Evolutionary conservation across 768 basidiomycete species (phyloP).

Genomic region (Terana coerulea): DNA sequence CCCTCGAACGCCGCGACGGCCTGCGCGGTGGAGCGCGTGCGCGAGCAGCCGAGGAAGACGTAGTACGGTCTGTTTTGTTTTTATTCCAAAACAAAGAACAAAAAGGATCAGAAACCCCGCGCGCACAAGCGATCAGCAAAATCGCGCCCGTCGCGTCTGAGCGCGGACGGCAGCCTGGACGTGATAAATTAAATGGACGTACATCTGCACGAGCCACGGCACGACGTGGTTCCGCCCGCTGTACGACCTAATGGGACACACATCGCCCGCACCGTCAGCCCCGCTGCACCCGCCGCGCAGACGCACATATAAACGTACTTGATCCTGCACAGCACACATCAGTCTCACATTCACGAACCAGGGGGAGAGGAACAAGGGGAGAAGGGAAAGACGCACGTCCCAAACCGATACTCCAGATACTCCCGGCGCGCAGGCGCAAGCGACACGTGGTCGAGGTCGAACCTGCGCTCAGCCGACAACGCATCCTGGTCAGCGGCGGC

Average conservation of each 20-base stretch:
- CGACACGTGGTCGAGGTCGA: conserved; percentile 34
- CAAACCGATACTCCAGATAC: conserved; percentile 77
- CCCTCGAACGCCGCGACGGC: conserved; percentile 58
- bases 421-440: conserved; percentile 56
- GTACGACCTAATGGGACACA: conserved; percentile 59
- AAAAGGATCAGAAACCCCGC: too few species aligned
- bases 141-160: not conserved
- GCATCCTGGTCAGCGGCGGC: conserved; percentile 18
- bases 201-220: conserved; percentile 66
- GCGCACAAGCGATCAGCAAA: too few species aligned
- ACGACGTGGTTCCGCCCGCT: conserved; percentile 72
- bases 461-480: conserved; percentile 20
- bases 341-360: not conserved
- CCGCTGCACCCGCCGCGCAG: too few species aligned
- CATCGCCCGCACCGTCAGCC: not conserved
- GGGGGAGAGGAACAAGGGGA: not conserved
- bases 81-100: conserved; percentile 1
- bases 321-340: not conserved
- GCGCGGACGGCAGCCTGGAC: not conserved
- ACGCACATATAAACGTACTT: conserved; percentile 3
- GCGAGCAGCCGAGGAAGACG: conserved; percentile 71
- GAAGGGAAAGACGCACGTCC: conserved; percentile 35
- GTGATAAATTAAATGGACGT: conserved; percentile 18
- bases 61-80: conserved; percentile 56
- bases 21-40: conserved; percentile 53